These are phyloP conservation scores for Cardamine occulta DNA, from an alignment of 345 rosid species.

Conservation along the genomic window DNA sequence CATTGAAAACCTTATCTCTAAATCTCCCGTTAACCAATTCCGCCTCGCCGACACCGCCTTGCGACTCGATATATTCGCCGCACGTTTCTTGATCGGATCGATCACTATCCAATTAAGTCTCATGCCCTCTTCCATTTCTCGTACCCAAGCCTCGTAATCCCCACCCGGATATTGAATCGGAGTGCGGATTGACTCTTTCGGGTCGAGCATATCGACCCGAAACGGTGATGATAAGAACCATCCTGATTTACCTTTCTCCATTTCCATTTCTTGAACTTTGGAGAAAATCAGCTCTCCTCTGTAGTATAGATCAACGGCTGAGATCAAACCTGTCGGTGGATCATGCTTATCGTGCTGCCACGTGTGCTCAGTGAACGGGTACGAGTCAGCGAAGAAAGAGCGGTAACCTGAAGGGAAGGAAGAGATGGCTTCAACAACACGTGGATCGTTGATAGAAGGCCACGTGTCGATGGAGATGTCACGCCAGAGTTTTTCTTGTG, in stretches of 20 bases:
- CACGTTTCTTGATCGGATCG: constrained; percentile 60
- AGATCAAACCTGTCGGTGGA: constrained; percentile 49
- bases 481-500: constrained; percentile 64
- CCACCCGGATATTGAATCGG: constrained; percentile 39
- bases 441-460: constrained; percentile 63
- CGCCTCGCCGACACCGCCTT: constrained; percentile 61
- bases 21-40: constrained; percentile 71
- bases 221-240: constrained; percentile 72
- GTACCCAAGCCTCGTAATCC: constrained; percentile 49
- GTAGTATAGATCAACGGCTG: constrained; percentile 76
- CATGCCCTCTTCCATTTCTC: constrained; percentile 57
- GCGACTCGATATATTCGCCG: constrained; percentile 63
- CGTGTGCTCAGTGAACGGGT: constrained; percentile 49
- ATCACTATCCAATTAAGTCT: constrained; percentile 69
- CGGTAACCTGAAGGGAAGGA: constrained; percentile 56
- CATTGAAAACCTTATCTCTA: constrained; percentile 55
- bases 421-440: constrained; percentile 50
- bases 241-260: constrained; percentile 40
- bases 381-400: constrained; percentile 69
- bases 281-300: constrained; percentile 52
- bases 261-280: constrained; percentile 52
- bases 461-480: constrained; percentile 57
- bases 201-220: constrained; percentile 60
- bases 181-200: constrained; percentile 52
- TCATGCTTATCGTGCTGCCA: constrained; percentile 6